Evolutionary conservation across 495 filamentous ascomycete genomes (phyloP), one percentile per base, ranked within the genome.

Genomic region (Oleoguttula mirabilis): DNA sequence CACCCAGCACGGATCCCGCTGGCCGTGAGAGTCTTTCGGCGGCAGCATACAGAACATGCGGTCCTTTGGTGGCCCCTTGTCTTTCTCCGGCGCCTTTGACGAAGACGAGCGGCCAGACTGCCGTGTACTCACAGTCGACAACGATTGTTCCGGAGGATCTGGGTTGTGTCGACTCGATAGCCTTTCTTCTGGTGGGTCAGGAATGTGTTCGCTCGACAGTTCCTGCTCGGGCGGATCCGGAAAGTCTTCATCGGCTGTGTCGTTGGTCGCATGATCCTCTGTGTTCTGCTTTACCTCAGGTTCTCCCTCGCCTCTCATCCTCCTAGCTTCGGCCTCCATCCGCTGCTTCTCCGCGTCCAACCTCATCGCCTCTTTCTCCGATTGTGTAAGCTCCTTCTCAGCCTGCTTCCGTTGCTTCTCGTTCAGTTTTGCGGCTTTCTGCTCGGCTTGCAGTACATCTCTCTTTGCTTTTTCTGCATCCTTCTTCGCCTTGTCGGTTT

Each of bases 31-130:
- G 22, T 66, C 60, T 17, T 39, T 39, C 6, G 61, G 50, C 0
- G 87, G 84, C 0, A 87, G 58, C 47, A 80, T 73, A 59, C 86
- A 90, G 60, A 94, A 94, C 43, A 79, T 87, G 35, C 75, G 74
- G 43, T 77, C 67, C 48, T 72, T 71, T 38, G 60, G 62, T 30
- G 60, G 67, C 49, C 71, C 69, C 43, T 60, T 48, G 3, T 41
- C 30, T 37, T 50, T 51, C 33, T 60, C 55, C 36, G 65, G 56
- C 1, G 47, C 19, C 15, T 28, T n/a, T 7, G 7, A 7, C n/a
- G 25, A 28, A 39, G 22, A 20, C 14, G 32, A 35, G 21, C 12
- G 16, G 14, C 31, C n/a, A 22, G 21, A 24, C 30, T 49, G 30
- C 38, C 32, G 23, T n/a, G 27, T 30, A 20, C 1, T 33, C 28